Percentiles rank a stretch among this genome's conserved stretches.
Conservation (phyloP, 106 monocot species). For the Posidonia australis region DNA sequence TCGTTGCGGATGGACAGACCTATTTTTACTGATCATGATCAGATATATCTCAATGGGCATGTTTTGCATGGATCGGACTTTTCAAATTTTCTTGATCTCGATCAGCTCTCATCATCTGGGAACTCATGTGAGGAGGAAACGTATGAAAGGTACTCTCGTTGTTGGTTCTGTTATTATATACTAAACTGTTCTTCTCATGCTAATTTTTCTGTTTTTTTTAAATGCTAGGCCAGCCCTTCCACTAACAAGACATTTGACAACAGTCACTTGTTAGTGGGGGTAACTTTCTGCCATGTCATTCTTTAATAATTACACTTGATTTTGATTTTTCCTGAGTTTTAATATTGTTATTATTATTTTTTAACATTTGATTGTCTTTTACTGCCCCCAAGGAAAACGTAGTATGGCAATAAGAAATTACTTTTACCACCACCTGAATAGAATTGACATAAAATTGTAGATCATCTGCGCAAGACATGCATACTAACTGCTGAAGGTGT, state of each 20-base stretch:
- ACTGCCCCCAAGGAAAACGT: no score
- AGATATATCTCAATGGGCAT: slow-evolving; percentile 32
- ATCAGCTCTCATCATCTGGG: slow-evolving; percentile 62
- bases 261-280: no score
- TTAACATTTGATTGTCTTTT: no score
- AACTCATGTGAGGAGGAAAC: slow-evolving; percentile 73
- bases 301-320: neutral
- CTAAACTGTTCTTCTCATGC: no score
- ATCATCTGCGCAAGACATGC: neutral
- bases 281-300: no score
- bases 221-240: no score
- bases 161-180: neutral
- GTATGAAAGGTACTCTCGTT: slow-evolving; percentile 44
- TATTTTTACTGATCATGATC: slow-evolving; percentile 34
- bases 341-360: neutral
- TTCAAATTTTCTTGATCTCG: slow-evolving; percentile 84
- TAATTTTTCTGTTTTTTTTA: no score
- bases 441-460: neutral
- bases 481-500: neutral
- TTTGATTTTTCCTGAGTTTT: neutral
- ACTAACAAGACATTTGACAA: no score
- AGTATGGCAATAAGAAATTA: neutral
- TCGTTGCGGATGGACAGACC: slow-evolving; percentile 22
- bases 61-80: slow-evolving; percentile 30
- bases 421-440: no score